Conservation (phyloP, 2,329 filamentous ascomycete species). For the Talaromyces sp. region DNA sequence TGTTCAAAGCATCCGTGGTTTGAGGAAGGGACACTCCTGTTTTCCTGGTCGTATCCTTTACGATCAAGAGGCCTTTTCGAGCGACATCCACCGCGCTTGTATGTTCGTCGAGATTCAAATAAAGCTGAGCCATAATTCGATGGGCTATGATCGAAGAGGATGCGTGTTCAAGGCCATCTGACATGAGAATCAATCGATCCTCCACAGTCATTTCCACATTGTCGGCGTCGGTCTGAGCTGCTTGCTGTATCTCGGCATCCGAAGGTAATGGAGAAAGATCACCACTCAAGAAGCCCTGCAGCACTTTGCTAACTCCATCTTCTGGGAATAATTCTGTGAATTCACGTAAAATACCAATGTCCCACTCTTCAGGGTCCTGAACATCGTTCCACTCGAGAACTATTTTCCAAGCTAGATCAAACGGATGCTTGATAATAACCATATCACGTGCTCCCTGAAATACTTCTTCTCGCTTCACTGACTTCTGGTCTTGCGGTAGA, state of each 20-base stretch:
- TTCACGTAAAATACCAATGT: constrained; percentile 69
- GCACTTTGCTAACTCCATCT: constrained; percentile 72
- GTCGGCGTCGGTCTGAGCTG: constrained; percentile 43
- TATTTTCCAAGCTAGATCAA: constrained; percentile 84
- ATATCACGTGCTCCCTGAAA: constrained; percentile 78
- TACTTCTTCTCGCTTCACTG: constrained; percentile 64
- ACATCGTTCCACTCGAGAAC: constrained; percentile 83
- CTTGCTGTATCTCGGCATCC: constrained; percentile 40
- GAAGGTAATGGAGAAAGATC: constrained; percentile 74
- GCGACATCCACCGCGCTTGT: constrained; percentile 74
- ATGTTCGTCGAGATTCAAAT: constrained; percentile 78
- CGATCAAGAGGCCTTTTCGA: constrained; percentile 63
- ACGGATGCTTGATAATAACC: constrained; percentile 93
- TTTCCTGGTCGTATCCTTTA: constrained; percentile 56
- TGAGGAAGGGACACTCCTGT: constrained; percentile 66
- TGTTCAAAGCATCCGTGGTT: constrained; percentile 66
- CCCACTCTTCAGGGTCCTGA: constrained; percentile 68
- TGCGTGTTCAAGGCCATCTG: constrained; percentile 60
- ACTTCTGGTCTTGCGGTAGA: constrained; percentile 62
- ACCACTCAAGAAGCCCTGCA: constrained; percentile 77
- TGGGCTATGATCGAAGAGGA: constrained; percentile 74
- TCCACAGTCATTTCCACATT: constrained; percentile 60
- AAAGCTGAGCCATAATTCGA: constrained; percentile 76
- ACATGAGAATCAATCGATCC: constrained; percentile 76
- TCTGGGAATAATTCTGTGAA: constrained; percentile 82